phyloP scores from a whole-genome alignment of 129 eudicot species.

The Flaveria sonorensis region DNA sequence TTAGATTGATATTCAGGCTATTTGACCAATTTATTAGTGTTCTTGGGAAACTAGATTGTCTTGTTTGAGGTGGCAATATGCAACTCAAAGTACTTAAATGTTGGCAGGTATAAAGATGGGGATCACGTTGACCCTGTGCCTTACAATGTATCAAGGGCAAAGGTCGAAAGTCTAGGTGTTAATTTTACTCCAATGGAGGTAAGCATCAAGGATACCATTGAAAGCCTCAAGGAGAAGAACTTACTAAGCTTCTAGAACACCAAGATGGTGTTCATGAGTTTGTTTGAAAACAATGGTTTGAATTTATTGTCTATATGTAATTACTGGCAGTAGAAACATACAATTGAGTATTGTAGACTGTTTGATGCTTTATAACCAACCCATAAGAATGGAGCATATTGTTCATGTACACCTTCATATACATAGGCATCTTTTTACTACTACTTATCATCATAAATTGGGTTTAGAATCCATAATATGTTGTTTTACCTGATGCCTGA shows the following conservation, averaged over 20 bases:
- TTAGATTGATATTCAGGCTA: neutral
- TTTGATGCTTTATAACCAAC: slow-evolving; percentile 1
- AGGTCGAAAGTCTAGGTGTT: slow-evolving; percentile 42
- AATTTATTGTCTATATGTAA: neutral
- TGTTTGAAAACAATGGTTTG: neutral
- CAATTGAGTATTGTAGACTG: neutral
- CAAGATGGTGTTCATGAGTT: neutral
- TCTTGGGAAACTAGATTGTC: neutral
- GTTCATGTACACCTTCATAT: neutral
- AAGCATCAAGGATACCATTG: slow-evolving; percentile 48
- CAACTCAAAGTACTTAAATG: neutral
- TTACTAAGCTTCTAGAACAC: slow-evolving; percentile 30
- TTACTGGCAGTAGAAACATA: neutral
- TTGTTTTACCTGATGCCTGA: too few species aligned
- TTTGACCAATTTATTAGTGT: neutral
- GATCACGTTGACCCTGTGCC: slow-evolving; percentile 16
- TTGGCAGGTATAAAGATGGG: slow-evolving; percentile 33
- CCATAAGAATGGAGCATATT: neutral
- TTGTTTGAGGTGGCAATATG: neutral
- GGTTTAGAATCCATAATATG: too few species aligned
- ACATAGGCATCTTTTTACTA: too few species aligned
- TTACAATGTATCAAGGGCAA: slow-evolving; percentile 40
- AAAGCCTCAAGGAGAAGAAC: slow-evolving; percentile 43
- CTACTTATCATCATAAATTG: too few species aligned
- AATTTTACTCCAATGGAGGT: slow-evolving; percentile 40